Base-by-base conservation (phyloP, 768 basidiomycete genomes). In the Phanerodontia chrysosporium region DNA sequence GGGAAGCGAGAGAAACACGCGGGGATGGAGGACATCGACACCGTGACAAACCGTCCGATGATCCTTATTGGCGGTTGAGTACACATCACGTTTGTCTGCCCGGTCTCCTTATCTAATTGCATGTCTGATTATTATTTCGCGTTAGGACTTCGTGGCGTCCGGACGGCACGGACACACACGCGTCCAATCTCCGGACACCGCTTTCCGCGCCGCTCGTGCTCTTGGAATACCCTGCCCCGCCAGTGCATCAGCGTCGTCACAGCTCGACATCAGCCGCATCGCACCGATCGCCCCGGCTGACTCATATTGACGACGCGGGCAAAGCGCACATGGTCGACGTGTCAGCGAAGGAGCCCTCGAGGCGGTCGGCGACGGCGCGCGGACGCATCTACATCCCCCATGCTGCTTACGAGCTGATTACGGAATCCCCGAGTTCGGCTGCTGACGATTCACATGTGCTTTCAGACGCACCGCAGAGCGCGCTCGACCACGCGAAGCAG, bases 61-160 rank as follows among this genome's bases (percentile, higher is more conserved):
- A 95, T 95, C 62, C 76, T 92, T 61, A 95, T 95, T 72, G 94
- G 93, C 74, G 93, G 93, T 86, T 95, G 83, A 90, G 82, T 83
- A 68, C 71, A 63, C 27, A 16, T 59, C 42, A 44, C 18, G 51
- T 42, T 53, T 39, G 51, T 44, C 42, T 18, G 10, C 36, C 5
- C 14, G 28, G 6, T 42, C 13, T 55, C 36, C 27, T 24, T 36
- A 21, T 42, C 32, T 55, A 55, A 55, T 36, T 24, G 44, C 45
- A 10, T 12, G 25, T 36, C 30, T 49, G 56, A 32, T 53, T 14
- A 22, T 53, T 39, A 24, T 28, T 35, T 5, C 35, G 35, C 35
- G 30, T 12, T 32, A 35, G 35, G 32, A 27, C 51, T 29, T 51
- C 49, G 49, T 51, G 49, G 49, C 49, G 49, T 51, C 49, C 49